Base-by-base conservation (phyloP, 768 basidiomycete genomes). In the Pisolithus tinctorius region DNA sequence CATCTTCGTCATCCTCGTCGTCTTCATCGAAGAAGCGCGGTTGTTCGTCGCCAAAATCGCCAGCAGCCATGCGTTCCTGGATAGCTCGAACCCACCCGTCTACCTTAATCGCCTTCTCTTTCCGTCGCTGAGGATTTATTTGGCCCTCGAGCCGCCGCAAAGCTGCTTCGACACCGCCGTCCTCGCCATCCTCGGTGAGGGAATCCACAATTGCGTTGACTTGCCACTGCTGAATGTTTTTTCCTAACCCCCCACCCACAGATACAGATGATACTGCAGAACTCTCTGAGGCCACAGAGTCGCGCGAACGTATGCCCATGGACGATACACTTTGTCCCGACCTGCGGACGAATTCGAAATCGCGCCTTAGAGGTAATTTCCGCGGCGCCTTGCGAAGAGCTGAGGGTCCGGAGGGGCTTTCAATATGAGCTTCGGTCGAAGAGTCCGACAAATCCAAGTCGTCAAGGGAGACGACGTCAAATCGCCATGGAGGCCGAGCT, bases 111-210 rank as follows among this genome's bases (percentile, higher is more conserved):
- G 78, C 78, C 59, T 84, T 89, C 57, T 82, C 86, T 55, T 80
- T 74, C 62, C 86, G 80, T 60, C 79, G 77, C 53, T 81, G 73
- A 0, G 78, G 78, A 63, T 91, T 90, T 49, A 93, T 88, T 63
- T 91, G 83, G 0, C 92, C 93, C 66, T 95, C 92, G 37, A 96
- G 76, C 11, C 86, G 74, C 23, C 78, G 74, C 55, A 96, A 65
- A 16, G 93, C 92, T 6, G 82, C 87, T 30, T 92, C 90, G 16
- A 88, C 85, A 58, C 88, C 91, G 1, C 90, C 90, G 16, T 69
- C 75, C 52, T 84, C 89, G 23, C 77, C 86, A 4, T 90, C 83
- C 49, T 88, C 82, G 54, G 80, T 86, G 56, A 87, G 70, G 37
- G 79, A 82, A 45, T 89, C 85, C 10, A 91, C 74, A 37, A 91